Base-by-base conservation (phyloP, 176 grass and related monocot species). In the Thinopyrum elongatum region DNA sequence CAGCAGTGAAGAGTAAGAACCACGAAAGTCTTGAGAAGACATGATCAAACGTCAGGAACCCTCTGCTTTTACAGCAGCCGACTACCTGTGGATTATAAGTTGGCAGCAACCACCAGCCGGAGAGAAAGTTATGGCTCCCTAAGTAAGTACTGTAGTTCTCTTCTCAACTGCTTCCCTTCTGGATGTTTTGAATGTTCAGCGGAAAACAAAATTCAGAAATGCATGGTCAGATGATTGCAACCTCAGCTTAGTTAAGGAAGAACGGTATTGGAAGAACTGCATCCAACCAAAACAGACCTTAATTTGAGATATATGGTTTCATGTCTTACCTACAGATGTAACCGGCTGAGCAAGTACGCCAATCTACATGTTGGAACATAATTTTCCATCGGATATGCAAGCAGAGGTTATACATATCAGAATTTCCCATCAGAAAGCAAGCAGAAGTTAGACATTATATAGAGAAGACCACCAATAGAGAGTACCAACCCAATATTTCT, bases 401-500 rank as follows among this genome's bases (percentile, higher is more conserved):
- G 39, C 10, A 73, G 21, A 80, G 57, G 38, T 29, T 38, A 65
- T 22, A 74, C 15, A 33, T 49, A 33, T 49, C 8, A 9, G 80
- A 13, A 62, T 47, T 80, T 6, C 38, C 42, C 23, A 77, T 81
- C 69, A 68, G 68, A 47, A 61, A 67, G 49, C 4, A 65, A 58
- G 39, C 10, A 73, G 26, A 80, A 34, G 38, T 29, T 38, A 58
- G 21, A 74, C 15, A 34, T 38, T 53, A 42, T 64, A 82, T 30
- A 72, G 10, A 90, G 21, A 22, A n/a, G 39, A 36, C 15, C 10
- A 82, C 35, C 35, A 36, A 31, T 58, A 22, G 35, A 63, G 29
- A 81, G 73, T 14, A 84, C 51, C 55, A 59, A 95, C 93, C 95
- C 90, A 57, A 93, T 86, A 85, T 91, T 80, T 82, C 80, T 94